Percentiles rank a stretch among this genome's conserved stretches.
Evolutionary conservation across 108 stramenopile genomes (phyloP).

Genomic region (Asterionellopsis glacialis): DNA sequence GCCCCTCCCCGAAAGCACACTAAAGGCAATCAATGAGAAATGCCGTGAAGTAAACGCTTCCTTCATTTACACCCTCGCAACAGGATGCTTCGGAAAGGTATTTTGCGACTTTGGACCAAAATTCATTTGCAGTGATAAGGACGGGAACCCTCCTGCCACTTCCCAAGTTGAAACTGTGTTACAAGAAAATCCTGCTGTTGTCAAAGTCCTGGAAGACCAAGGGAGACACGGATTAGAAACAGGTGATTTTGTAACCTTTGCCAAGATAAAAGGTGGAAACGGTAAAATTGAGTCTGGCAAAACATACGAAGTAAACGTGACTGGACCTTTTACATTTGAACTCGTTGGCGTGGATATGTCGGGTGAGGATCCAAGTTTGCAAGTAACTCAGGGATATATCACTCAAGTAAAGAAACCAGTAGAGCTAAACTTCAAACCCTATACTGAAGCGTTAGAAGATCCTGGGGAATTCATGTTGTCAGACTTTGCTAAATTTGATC

Average conservation of each 20-base stretch:
- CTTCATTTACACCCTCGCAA: slow-evolving; percentile 77
- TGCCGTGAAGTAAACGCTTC: slow-evolving; percentile 58
- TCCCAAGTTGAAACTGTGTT: slow-evolving; percentile 87
- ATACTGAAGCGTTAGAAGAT: slow-evolving; percentile 65
- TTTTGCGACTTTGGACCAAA: slow-evolving; percentile 96
- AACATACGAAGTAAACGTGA: slow-evolving; percentile 74
- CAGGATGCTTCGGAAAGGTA: slow-evolving; percentile 84
- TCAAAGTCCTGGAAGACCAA: slow-evolving; percentile 96
- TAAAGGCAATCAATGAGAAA: slow-evolving; percentile 66
- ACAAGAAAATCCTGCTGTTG: slow-evolving; percentile 66
- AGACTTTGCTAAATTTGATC: slow-evolving; percentile 98
- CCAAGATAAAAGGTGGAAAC: slow-evolving; percentile 77
- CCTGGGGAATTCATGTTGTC: slow-evolving; percentile 90
- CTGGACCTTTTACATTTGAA: slow-evolving; percentile 92
- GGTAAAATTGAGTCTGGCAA: slow-evolving; percentile 52
- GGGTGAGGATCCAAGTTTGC: slow-evolving; percentile 13
- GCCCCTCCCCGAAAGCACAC: slow-evolving; percentile 53
- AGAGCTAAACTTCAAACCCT: slow-evolving; percentile 79
- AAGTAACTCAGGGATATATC: slow-evolving; percentile 81
- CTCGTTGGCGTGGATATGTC: slow-evolving; percentile 61
- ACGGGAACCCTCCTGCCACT: slow-evolving; percentile 89
- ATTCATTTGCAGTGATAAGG: slow-evolving; percentile 87
- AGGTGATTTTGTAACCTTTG: slow-evolving; percentile 91
- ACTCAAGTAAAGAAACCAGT: slow-evolving; percentile 91
- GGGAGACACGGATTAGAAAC: slow-evolving; percentile 94